phyloP scores from a whole-genome alignment of 306 rosid genomes.

The Senna siamea region DNA sequence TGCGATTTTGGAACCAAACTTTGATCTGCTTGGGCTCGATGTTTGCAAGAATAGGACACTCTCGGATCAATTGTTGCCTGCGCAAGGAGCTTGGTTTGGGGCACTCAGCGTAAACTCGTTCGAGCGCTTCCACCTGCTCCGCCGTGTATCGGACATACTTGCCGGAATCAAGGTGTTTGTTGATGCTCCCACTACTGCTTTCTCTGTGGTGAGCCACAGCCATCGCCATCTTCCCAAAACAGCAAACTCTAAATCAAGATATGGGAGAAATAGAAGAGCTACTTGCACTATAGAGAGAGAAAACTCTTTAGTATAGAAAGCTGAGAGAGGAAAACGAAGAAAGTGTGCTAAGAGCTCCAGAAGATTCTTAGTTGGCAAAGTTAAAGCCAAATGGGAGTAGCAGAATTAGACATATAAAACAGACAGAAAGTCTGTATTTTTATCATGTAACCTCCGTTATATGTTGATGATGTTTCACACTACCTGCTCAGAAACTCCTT shows the following conservation, averaged over 20 bases:
- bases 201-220: conserved; percentile 84
- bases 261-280: conserved; percentile 13
- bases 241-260: conserved; percentile 23
- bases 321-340: background rate
- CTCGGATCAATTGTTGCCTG: conserved; percentile 92
- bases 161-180: conserved; percentile 82
- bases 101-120: conserved; percentile 88
- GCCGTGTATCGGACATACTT: conserved; percentile 92
- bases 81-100: conserved; percentile 94
- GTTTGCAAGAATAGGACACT: conserved; percentile 89
- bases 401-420: conserved; percentile 22
- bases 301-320: conserved; percentile 29
- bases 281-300: background rate
- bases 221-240: conserved; percentile 70
- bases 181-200: conserved; percentile 85
- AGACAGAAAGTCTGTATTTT: conserved; percentile 34
- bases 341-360: conserved; percentile 32
- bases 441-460: conserved; percentile 23
- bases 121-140: conserved; percentile 96
- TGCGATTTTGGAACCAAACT: conserved; percentile 98
- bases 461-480: conserved; percentile 27
- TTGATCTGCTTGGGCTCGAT: conserved; percentile 98
- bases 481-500: conserved; percentile 18
- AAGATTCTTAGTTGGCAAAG: conserved; percentile 39
- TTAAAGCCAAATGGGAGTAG: conserved; percentile 33